Conservation (phyloP, 2,329 filamentous ascomycete genomes). For the Pseudofabraea citricarpa region DNA sequence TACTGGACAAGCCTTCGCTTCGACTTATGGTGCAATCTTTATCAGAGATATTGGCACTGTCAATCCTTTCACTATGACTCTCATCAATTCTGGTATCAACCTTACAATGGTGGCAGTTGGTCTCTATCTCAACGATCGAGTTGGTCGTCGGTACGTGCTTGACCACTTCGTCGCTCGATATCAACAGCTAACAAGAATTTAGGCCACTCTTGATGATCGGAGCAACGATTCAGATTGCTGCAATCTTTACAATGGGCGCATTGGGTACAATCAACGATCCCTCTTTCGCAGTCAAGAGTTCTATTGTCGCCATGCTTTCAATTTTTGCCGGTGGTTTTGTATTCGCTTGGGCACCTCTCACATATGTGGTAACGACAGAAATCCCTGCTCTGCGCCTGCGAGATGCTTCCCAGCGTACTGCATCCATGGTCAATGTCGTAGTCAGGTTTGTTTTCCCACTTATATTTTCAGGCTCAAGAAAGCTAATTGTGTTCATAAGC, state of each 20-base stretch:
- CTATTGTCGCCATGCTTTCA: constrained; percentile 3
- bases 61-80: constrained; percentile 7
- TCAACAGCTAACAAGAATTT: neutral
- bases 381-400: too few species aligned
- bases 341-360: constrained; percentile 5
- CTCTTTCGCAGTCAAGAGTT: neutral
- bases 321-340: neutral
- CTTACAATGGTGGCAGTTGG: neutral
- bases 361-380: constrained; percentile 19
- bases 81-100: constrained; percentile 1
- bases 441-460: too few species aligned
- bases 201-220: neutral
- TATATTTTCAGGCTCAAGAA: too few species aligned
- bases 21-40: constrained; percentile 9
- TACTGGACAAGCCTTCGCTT: constrained; percentile 8
- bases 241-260: neutral
- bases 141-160: neutral
- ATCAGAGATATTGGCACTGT: constrained; percentile 3
- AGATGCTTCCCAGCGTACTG: too few species aligned
- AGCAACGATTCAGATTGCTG: neutral
- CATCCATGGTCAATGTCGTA: too few species aligned
- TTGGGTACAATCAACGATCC: neutral
- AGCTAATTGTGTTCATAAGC: too few species aligned
- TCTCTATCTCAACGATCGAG: neutral
- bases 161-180: neutral